Percentiles rank a stretch among this genome's conserved stretches.
phyloP scores from a whole-genome alignment of 768 basidiomycete species.

The Mycena haematopus region DNA sequence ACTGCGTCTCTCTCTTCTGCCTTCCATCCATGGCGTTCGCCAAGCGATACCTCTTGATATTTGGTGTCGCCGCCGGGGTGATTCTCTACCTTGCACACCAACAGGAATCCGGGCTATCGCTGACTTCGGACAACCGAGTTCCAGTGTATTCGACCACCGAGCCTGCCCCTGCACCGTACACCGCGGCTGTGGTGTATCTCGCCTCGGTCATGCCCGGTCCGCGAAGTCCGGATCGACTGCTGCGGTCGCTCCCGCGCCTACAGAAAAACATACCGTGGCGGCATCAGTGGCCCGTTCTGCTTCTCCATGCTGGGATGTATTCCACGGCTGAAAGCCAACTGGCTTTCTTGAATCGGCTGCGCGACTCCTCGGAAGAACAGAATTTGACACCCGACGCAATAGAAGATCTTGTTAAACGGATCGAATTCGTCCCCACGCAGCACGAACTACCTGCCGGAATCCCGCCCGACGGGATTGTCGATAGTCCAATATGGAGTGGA shows the following conservation, averaged over 20 bases:
- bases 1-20: not conserved
- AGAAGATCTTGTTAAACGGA: conserved; percentile 1
- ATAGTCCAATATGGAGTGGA: conserved; percentile 5
- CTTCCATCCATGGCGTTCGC: not conserved
- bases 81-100: not conserved
- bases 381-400: not conserved
- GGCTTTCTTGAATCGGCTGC: conserved; percentile 1
- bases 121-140: not conserved
- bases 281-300: conserved; percentile 8
- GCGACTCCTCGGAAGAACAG: not conserved
- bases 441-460: conserved; percentile 15
- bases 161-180: not conserved
- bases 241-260: not conserved
- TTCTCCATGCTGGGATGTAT: conserved; percentile 16
- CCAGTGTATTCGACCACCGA: not conserved
- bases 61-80: not conserved
- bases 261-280: conserved; percentile 14
- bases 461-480: not conserved
- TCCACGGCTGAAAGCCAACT: not conserved
- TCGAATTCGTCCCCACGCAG: conserved; percentile 2
- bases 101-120: not conserved
- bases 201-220: not conserved
- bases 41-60: not conserved
- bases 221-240: not conserved
- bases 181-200: conserved; percentile 7